Evolutionary conservation across 768 basidiomycete genomes (phyloP).

Genomic region (Crassisporium funariophilum): DNA sequence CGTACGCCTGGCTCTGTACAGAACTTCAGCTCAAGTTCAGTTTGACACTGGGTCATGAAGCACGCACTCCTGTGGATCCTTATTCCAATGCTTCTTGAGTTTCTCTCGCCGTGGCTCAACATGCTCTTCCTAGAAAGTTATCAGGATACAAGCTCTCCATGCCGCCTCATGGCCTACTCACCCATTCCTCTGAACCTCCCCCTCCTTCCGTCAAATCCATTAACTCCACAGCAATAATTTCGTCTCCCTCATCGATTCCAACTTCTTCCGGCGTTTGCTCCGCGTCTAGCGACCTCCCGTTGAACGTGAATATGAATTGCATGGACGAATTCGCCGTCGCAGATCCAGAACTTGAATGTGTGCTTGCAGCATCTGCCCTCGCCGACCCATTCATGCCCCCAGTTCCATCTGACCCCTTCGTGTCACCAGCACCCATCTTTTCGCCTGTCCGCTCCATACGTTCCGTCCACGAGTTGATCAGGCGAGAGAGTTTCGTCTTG

Average conservation of each 20-base stretch:
- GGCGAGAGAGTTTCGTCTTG: constrained; percentile 80
- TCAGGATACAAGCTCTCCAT: not conserved
- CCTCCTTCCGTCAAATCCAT: constrained; percentile 85
- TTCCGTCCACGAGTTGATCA: constrained; percentile 88
- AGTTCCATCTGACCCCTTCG: constrained; percentile 28
- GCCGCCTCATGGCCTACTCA: constrained; percentile 32
- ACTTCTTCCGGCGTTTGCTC: constrained; percentile 87
- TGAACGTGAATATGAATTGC: constrained; percentile 86
- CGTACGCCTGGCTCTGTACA: constrained; percentile 70
- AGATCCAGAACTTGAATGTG: constrained; percentile 43
- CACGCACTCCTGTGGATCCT: constrained; percentile 73
- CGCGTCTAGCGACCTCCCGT: constrained; percentile 75
- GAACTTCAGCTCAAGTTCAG: no score
- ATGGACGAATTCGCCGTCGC: constrained; percentile 46
- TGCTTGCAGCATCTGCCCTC: constrained; percentile 52
- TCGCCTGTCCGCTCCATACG: constrained; percentile 71
- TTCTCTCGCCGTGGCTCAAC: constrained; percentile 65
- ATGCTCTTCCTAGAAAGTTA: constrained; percentile 56
- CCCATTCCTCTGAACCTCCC: constrained; percentile 61
- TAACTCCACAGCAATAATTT: constrained; percentile 86
- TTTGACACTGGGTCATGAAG: no score
- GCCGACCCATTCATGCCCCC: constrained; percentile 48
- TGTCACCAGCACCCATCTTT: constrained; percentile 40
- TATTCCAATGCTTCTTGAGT: constrained; percentile 81
- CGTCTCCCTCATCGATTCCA: constrained; percentile 86